Base-by-base conservation (phyloP, 176 grass and related monocot genomes). In the Oryza nivara region DNA sequence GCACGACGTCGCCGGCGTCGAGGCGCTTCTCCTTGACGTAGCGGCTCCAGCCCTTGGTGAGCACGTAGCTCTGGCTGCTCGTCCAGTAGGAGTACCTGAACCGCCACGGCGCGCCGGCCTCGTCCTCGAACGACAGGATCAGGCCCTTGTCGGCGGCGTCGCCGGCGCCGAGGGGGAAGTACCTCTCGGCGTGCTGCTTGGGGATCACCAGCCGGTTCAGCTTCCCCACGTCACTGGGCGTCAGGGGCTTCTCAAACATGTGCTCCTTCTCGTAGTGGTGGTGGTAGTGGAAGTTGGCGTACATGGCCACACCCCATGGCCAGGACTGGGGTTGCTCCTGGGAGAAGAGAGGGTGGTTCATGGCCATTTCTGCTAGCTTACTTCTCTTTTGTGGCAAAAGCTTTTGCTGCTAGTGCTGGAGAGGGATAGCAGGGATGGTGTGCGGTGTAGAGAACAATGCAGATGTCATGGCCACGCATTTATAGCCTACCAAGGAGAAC, bases 51-150 rank as follows among this genome's bases (percentile, higher is more conserved):
- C 95, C 95, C 82, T 95, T 97, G 82, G 95, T 97, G 47, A 97
- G 82, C 74, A 97, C 95, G 80, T 97, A 97, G 86, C 95, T 97
- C 86, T 97, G 95, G 91, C 95, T 97, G 83, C 95, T 97, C 7
- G 90, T 95, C 95, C 95, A 97, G 89, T 97, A 97, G 15, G 92
- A 94, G 88, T 97, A 97, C 73, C 95, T 84, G 88, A 97, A 97
- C 69, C 89, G 81, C 95, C 95, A 97, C 0, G 79, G 75, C 87
- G 91, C 94, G 14, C 92, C 90, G 0, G 95, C 83, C 70, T 97
- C 95, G 81, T 97, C 95, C 67, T 97, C 92, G 32, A 94, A 95
- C 41, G 80, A 91, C 66, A 97, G 80, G 79, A 94, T 79, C 32
- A 94, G 79, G 72, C 88, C 92, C 68, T 97, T 97, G 49, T 94